These are phyloP conservation scores for Karstenula rhodostoma DNA, from an alignment of 2,329 filamentous ascomycete species.

Conservation along the genomic window DNA sequence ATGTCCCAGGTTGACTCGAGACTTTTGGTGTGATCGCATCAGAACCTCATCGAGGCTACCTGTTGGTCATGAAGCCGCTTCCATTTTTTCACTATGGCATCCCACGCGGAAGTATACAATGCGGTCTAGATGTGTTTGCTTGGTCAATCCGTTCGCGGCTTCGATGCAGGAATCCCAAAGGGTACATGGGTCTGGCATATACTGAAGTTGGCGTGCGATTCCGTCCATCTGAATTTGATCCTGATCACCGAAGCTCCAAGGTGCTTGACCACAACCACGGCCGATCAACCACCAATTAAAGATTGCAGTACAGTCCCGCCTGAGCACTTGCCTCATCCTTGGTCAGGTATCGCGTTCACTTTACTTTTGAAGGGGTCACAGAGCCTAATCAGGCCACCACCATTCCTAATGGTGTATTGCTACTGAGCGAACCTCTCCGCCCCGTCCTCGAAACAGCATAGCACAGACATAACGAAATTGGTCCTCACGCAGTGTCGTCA, in stretches of 20 bases:
- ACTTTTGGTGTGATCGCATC: neutral
- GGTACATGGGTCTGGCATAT: neutral
- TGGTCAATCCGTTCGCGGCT: neutral
- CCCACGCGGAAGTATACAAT: neutral
- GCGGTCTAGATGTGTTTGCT: neutral
- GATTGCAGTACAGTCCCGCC: too few relatives aligned
- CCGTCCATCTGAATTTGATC: neutral
- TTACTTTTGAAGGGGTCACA: neutral
- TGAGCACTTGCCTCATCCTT: neutral
- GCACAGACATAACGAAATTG: neutral
- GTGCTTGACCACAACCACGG: neutral
- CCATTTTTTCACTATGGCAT: neutral
- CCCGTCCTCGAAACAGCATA: neutral
- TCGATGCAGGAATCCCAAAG: neutral
- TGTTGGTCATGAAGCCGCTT: neutral
- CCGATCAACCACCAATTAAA: neutral
- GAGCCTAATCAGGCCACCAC: neutral
- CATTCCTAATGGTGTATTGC: neutral
- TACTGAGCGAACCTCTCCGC: neutral
- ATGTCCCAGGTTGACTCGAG: neutral
- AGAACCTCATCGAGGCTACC: neutral
- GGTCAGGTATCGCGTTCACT: neutral
- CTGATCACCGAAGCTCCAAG: neutral
- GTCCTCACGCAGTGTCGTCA: slow-evolving; percentile 2
- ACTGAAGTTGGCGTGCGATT: neutral